Evolutionary conservation across 2,329 filamentous ascomycete genomes (phyloP), one percentile per base, ranked within the genome.

Genomic region (Cladorrhinum sp.): DNA sequence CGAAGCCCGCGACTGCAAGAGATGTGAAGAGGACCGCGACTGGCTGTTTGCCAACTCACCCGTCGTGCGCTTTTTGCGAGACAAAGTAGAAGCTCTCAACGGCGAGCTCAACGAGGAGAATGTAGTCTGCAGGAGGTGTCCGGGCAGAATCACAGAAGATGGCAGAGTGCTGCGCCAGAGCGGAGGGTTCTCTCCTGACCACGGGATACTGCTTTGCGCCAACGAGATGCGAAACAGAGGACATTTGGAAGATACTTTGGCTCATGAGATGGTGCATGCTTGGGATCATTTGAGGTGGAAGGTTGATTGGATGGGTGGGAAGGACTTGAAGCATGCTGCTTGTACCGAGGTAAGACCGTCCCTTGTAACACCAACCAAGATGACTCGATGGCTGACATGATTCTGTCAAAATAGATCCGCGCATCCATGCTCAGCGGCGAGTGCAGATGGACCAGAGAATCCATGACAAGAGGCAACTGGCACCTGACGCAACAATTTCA

Each of bases 231-330:
- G 88, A 61, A 87, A 92, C 71, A 80, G 86, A 60, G 87, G 87
- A 29, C 92, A 96, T 72, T 75, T 96, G 67, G 95, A 99, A 78
- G 95, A 99, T 74, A 96, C 93, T 10, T 79, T 99, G 70, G 88
- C 93, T 25, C 95, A 99, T 75, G 95, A 99, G 78, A 96, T 99
- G 92, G 90, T 99, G 57, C 95, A 99, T 74, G 93, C 93, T 1
- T 98, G 92, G 81, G 95, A 99, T 73, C 90, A 96, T 73, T 72
- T 98, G 68, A 80, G 93, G 65, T 99, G 92, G 80, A 95, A 96
- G 76, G 87, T 97, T 50, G 89, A 98, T 71, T 91, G 90, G 79
- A 75, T 79, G n/a, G 85, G 81, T 3, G 79, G 82, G 68, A 90
- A 78, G 78, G 80, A 92, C 73, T 73, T 99, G 75, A 86, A 88